Evolutionary conservation across 345 rosid genomes (phyloP), one percentile per base, ranked within the genome.

Genomic region (Citrus cavaleriei): DNA sequence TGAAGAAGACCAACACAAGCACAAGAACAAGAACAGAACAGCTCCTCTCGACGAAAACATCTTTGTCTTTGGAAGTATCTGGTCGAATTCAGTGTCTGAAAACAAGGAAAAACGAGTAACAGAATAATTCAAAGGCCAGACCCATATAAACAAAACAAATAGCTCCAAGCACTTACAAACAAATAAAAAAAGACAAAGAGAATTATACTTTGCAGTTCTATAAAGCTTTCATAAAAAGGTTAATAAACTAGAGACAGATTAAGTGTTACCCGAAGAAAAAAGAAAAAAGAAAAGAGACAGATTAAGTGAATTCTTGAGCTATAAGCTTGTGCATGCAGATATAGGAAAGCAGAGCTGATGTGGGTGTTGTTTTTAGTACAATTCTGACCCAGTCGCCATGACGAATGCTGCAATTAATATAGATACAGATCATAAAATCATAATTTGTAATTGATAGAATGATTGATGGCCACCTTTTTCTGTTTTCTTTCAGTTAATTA

Each of bases 1-100:
- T 55, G 90, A 79, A 65, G 84, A 86, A 65, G 51, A 46, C 51
- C 78, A 90, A 63, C 72, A 89, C 6, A 91, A 57, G 24, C 85
- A 87, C 72, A 84, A 28, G 54, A 82, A 64, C 74, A 84, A 35
- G 51, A 85, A 68, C 81, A 86, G 73, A 70, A 78, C 62, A 75
- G 79, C 85, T 75, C 77, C 75, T 77, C 72, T 78, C 40, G 81
- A 63, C 12, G 34, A 21, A 79, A 80, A 58, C 86, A 84, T 73
- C 62, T 81, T 37, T 61, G 54, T 60, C 51, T 30, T 10, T 16
- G 67, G 67, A 32, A 59, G 4, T 2, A 59, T 27, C n/a, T 16
- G 51, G 51, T 46, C 18, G 21, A 66, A 4, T 34, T 14, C 55
- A 7, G 35, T 14, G 18, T 37, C 72, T 76, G 72, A 18, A 32